Evolutionary conservation across 805 yeast genomes (phyloP), one percentile per base, ranked within the genome.

Genomic region (Torulaspora gathmanii): DNA sequence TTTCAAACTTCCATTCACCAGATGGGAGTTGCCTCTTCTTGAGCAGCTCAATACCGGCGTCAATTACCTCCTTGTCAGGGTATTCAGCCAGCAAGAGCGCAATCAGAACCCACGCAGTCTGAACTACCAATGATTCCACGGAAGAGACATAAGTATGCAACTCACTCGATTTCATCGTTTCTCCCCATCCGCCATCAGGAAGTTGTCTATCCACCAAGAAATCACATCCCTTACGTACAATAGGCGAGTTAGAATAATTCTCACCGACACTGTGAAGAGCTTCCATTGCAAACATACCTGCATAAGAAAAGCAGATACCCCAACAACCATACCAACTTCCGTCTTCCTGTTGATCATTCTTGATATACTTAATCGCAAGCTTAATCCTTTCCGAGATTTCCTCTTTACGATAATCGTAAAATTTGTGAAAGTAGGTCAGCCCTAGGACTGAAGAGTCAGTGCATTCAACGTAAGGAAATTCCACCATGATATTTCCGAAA

Each of bases 251-350:
- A 1, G 58, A 58, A 61, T 89, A 91, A 2, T 58, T 69, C 46
- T 75, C 74, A 1, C 82, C 86, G 22, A 83, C 83, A 3, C 91
- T 78, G 22, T 79, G 71, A 39, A 93, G 72, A 0, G 98, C 98
- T 56, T 93, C 99, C 23, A 93, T 66, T 0, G 99, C 99, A 76
- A 93, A 93, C 99, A 93, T 93, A 1, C 89, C 86, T 0, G 98
- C 98, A 65, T 93, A 93, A 0, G 96, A 86, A 61, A 75, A 89
- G 62, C 99, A 93, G 4, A 93, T 82, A 29, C 99, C 99, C 99
- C 99, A 93, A 33, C 88, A 81, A 1, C 99, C 99, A 63, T 90
- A 95, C 98, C 98, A 93, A 11, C 95, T 82, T 0, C 99, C 99
- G 64, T 93, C 96, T 0, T 60, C 57, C 35, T 72, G 70, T 65